Evolutionary conservation across 257 asterid genomes (phyloP).

Genomic region (Nicotiana paniculata): DNA sequence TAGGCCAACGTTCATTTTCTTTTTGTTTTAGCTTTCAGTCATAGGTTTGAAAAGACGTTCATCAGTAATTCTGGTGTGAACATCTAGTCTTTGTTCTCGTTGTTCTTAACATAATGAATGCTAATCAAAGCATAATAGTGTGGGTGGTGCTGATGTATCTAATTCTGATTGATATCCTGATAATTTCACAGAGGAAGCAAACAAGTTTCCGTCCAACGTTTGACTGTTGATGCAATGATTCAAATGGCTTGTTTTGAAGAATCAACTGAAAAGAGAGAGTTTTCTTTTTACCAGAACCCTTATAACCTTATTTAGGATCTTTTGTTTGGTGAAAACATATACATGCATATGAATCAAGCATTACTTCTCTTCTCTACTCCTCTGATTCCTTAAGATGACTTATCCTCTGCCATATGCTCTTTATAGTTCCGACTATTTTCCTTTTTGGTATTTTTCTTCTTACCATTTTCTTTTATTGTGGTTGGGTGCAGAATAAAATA

Average conservation of each 20-base stretch:
- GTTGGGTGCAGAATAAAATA: neutral
- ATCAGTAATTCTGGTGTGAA: neutral
- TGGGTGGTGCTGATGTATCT: constrained; percentile 36
- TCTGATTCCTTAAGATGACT: neutral
- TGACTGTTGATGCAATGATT: neutral
- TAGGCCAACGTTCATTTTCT: no score
- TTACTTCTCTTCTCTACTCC: neutral
- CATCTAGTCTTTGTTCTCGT: neutral
- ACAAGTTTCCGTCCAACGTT: no score
- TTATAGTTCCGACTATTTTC: neutral
- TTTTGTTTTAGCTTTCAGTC: neutral
- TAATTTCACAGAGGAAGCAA: no score
- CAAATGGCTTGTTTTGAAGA: constrained; percentile 59
- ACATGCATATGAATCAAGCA: neutral
- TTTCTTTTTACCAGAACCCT: neutral
- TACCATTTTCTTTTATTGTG: neutral
- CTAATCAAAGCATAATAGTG: constrained; percentile 34
- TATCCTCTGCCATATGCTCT: neutral
- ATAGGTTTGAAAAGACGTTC: neutral
- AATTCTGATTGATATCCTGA: constrained; percentile 37
- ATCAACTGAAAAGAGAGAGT: constrained; percentile 55
- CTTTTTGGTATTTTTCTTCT: no score
- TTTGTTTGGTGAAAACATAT: no score
- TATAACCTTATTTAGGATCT: neutral
- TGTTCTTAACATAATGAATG: neutral